Conservation (phyloP, 2,329 filamentous ascomycete genomes). For the Fusarium anthophilum region DNA sequence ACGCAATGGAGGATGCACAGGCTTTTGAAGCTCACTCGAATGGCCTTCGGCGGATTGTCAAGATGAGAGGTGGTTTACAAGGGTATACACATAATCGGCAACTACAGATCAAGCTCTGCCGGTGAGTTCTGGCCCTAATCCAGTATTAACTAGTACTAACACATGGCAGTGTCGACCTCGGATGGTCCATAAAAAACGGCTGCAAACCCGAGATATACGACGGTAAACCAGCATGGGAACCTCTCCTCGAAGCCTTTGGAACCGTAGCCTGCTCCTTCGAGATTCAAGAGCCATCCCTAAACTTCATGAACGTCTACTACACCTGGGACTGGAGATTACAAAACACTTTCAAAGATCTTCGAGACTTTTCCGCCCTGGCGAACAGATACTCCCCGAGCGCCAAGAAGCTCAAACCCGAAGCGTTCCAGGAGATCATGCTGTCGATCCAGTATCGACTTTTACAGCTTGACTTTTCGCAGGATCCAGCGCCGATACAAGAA, state of each 20-base stretch:
- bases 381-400: constrained; percentile 31
- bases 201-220: constrained; percentile 37
- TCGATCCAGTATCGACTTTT: constrained; percentile 46
- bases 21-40: constrained; percentile 35
- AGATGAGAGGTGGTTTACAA: constrained; percentile 40
- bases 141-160: background rate
- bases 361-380: constrained; percentile 43
- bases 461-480: constrained; percentile 28
- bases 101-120: constrained; percentile 43
- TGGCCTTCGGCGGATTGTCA: constrained; percentile 39
- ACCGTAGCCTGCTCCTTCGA: background rate
- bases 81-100: constrained; percentile 38
- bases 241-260: constrained; percentile 9
- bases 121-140: constrained; percentile 18
- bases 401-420: constrained; percentile 39
- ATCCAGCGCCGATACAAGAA: constrained; percentile 28
- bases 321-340: constrained; percentile 37
- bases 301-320: constrained; percentile 18
- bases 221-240: constrained; percentile 31
- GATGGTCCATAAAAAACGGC: constrained; percentile 40
- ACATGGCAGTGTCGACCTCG: constrained; percentile 39
- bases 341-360: constrained; percentile 44
- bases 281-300: background rate
- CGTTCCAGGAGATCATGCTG: constrained; percentile 44
- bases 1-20: constrained; percentile 27